These are phyloP conservation scores for Ophiostoma angusticollis DNA, from an alignment of 2,329 filamentous ascomycete genomes.

Conservation along the genomic window DNA sequence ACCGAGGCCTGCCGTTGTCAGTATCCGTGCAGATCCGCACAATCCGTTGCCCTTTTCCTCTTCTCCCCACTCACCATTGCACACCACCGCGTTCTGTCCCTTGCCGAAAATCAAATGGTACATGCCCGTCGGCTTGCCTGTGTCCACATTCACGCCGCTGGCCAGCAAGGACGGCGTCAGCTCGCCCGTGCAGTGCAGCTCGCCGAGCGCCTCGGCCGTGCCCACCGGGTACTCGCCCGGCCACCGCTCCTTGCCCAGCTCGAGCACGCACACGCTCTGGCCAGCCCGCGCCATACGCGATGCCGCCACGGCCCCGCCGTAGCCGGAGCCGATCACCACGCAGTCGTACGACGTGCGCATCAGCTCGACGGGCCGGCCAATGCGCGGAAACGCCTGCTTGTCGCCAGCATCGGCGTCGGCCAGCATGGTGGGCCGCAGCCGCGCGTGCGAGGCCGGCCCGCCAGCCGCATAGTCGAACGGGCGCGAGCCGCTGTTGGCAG, in stretches of 20 bases:
- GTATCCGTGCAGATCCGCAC: too few species aligned
- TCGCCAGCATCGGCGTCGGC: conserved; percentile 19
- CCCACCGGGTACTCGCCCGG: conserved; percentile 49
- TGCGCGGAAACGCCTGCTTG: conserved; percentile 31
- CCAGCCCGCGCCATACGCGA: conserved; percentile 49
- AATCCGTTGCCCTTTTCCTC: background rate
- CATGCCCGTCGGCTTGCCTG: conserved; percentile 45
- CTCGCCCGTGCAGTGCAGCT: conserved; percentile 45
- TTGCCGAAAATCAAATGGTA: conserved; percentile 51
- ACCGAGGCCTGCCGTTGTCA: conserved; percentile 43
- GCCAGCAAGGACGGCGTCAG: conserved; percentile 29
- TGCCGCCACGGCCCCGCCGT: conserved; percentile 54
- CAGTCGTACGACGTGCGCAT: conserved; percentile 48
- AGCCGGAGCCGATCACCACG: conserved; percentile 56
- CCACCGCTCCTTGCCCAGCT: conserved; percentile 52
- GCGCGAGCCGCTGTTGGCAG: background rate
- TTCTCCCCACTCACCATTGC: conserved; percentile 28
- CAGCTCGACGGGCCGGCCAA: conserved; percentile 44
- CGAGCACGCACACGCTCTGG: conserved; percentile 50
- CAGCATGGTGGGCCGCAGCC: too few species aligned
- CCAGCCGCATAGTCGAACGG: conserved; percentile 22
- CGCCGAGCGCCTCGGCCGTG: conserved; percentile 30
- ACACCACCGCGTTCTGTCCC: conserved; percentile 50
- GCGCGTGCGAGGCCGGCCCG: conserved; percentile 11
- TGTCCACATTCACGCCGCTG: conserved; percentile 29